Base-by-base conservation (phyloP, 768 basidiomycete genomes). In the Cyathus striatus region DNA sequence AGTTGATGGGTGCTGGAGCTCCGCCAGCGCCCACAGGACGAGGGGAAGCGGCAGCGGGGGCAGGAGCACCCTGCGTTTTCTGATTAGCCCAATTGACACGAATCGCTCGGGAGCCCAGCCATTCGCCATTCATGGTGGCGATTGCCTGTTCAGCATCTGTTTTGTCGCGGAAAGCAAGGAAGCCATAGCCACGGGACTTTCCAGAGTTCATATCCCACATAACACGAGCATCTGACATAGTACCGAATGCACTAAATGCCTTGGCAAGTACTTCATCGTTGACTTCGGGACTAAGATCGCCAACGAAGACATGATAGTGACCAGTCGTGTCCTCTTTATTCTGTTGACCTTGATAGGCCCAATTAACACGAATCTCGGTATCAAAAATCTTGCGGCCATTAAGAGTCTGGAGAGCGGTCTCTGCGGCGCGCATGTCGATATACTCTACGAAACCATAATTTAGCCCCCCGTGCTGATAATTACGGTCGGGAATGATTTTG, bases 191-290 rank as follows among this genome's bases (percentile, higher is more conserved):
- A 56, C 95, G 86, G 57, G 87, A 91, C 72, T 98, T 97, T 48
- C 96, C 96, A 41, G 94, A 95, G 69, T 94, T 96, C 92, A 98
- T 97, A 63, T 99, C 96, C 95, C 95, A 98, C 95, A 98, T 98
- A 47, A 98, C 96, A 24, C 96, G 82, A 39, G 95, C 95, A 65
- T 99, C 96, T 40, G 91, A 94, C 68, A 99, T 77, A 48, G 87
- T 88, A 23, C 93, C 94, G 61, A 99, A 99, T 27, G 95, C 95
- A 55, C 81, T 84, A 74, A 99, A 99, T 5, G 96, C 96, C 71
- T 98, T 97, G 45, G 72, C 86, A 49, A 99, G 83, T 42, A 97
- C 91, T 14, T 94, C 93, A 56, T 99, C 96, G 62, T 92, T 98
- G 61, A 99, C 94, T 64, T 99, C 96, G 18, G 96, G 95, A 53